These are phyloP conservation scores for Plasmopara halstedii DNA, from an alignment of 352 stramenopile species.

Conservation along the genomic window DNA sequence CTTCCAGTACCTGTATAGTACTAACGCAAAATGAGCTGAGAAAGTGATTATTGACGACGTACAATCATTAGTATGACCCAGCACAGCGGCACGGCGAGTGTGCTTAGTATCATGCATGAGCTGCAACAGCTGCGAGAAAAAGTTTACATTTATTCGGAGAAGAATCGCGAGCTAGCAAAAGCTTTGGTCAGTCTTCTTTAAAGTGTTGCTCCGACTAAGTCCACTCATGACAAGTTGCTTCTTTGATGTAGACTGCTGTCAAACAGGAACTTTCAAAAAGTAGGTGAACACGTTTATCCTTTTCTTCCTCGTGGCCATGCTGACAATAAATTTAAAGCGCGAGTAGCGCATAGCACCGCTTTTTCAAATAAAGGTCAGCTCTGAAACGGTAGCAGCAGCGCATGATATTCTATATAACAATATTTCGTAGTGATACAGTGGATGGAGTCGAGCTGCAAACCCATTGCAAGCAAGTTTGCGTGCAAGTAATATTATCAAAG, in stretches of 20 bases:
- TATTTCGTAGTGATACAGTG: conserved; percentile 20
- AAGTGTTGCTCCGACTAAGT: too few species aligned
- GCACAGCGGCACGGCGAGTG: conserved; percentile 31
- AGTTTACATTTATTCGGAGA: conserved; percentile 32
- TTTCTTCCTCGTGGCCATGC: neutral
- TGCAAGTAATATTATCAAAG: neutral
- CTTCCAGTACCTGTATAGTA: too few species aligned
- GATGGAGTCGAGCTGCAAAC: conserved; percentile 18
- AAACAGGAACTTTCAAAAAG: conserved; percentile 51
- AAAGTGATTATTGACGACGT: conserved; percentile 16
- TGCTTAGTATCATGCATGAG: conserved; percentile 60
- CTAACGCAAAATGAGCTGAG: neutral
- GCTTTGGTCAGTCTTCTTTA: conserved; percentile 32
- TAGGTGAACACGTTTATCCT: conserved; percentile 1
- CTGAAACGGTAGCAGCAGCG: neutral
- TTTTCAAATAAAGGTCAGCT: conserved; percentile 26
- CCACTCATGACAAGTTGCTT: neutral
- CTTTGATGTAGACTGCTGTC: conserved; percentile 32
- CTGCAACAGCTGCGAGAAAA: conserved; percentile 45
- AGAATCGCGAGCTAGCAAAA: conserved; percentile 58
- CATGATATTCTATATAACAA: neutral
- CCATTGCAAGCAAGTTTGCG: conserved; percentile 7
- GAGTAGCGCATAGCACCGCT: conserved; percentile 12
- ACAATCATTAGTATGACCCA: conserved; percentile 20
- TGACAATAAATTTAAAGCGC: conserved; percentile 14